Conservation (phyloP, 768 basidiomycete genomes). For the Cystoderma amianthinum region DNA sequence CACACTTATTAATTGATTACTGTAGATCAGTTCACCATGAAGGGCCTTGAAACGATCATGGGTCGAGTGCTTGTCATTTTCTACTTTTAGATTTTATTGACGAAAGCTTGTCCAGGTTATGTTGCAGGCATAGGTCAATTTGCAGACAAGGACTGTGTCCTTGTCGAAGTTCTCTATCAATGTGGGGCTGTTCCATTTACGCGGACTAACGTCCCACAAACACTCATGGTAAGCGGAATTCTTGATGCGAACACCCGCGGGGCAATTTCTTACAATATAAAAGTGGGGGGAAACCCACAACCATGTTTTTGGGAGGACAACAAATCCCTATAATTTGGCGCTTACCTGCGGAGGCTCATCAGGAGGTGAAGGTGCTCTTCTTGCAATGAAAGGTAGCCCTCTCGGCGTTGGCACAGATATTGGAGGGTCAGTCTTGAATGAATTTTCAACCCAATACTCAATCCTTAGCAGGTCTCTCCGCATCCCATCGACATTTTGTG, state of each 20-base stretch:
- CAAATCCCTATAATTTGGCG: slow-evolving; percentile 51
- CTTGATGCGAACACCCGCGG: not conserved
- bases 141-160: slow-evolving; percentile 38
- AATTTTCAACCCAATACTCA: not conserved
- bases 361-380: slow-evolving; percentile 61
- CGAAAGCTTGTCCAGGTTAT: slow-evolving; percentile 29
- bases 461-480: slow-evolving; percentile 36
- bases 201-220: slow-evolving; percentile 51
- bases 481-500: slow-evolving; percentile 50
- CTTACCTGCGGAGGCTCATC: slow-evolving; percentile 59
- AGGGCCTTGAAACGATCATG: slow-evolving; percentile 47
- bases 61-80: slow-evolving; percentile 7
- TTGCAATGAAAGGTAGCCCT: slow-evolving; percentile 53
- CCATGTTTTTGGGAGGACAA: slow-evolving; percentile 54
- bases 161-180: slow-evolving; percentile 46
- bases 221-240: slow-evolving; percentile 33
- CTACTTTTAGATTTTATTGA: not conserved
- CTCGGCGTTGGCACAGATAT: slow-evolving; percentile 63
- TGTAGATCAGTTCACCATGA: slow-evolving; percentile 49
- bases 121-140: slow-evolving; percentile 44
- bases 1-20: slow-evolving; percentile 2
- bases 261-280: not conserved
- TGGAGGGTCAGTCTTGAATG: slow-evolving; percentile 33
- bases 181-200: slow-evolving; percentile 55
- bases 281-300: slow-evolving; percentile 56